These are phyloP conservation scores for Eucalyptus curtisii DNA, from an alignment of 345 rosid genomes.

Conservation along the genomic window DNA sequence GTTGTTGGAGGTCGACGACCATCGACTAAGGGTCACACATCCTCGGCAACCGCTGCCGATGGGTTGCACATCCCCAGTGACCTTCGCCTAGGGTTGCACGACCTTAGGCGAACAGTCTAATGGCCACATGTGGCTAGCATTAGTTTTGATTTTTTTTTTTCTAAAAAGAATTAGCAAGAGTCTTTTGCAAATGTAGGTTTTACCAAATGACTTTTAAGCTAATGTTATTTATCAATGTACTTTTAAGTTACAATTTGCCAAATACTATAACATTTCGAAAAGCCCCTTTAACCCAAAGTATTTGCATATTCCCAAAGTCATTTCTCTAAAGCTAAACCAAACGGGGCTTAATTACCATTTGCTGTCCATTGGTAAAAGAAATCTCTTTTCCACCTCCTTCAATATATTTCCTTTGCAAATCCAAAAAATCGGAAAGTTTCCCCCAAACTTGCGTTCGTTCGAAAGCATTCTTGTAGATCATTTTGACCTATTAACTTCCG, in stretches of 20 bases:
- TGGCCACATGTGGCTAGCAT: accelerated
- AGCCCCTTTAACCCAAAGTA: too few relatives aligned
- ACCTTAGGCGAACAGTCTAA: accelerated
- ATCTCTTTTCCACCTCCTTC: neutral
- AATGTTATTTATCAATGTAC: too few relatives aligned
- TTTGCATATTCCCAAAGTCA: too few relatives aligned
- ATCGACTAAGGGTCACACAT: too few relatives aligned
- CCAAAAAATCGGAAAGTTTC: too few relatives aligned
- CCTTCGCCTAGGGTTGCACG: accelerated
- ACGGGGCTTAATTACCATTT: neutral
- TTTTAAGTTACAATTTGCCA: too few relatives aligned
- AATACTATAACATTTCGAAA: accelerated
- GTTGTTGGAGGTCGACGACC: accelerated
- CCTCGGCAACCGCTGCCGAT: accelerated
- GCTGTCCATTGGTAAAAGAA: neutral
- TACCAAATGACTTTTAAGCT: accelerated
- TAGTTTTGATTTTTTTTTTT: too few relatives aligned
- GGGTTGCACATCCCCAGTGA: accelerated
- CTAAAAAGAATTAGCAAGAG: too few relatives aligned
- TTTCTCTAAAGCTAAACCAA: too few relatives aligned
- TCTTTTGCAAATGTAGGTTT: too few relatives aligned
- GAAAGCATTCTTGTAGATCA: neutral
- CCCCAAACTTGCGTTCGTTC: neutral
- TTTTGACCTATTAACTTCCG: neutral
- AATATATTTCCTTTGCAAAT: neutral